phyloP scores from a whole-genome alignment of 805 yeast genomes.

The Huiozyma naganishii region DNA sequence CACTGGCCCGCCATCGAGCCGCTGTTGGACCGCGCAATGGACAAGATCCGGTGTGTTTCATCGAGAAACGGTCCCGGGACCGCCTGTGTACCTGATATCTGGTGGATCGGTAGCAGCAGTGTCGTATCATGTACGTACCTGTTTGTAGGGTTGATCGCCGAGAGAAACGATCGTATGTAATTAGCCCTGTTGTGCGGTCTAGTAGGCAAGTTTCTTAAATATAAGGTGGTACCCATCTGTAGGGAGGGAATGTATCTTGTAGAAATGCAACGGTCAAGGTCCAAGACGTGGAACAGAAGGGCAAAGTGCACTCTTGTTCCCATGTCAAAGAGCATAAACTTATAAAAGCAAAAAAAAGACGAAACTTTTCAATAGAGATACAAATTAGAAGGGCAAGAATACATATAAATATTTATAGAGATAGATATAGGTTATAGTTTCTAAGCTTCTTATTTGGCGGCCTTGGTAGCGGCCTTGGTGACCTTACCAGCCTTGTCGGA shows the following conservation, averaged over 20 bases:
- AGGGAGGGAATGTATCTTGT: too few relatives aligned
- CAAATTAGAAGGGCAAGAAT: background rate
- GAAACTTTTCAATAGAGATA: too few relatives aligned
- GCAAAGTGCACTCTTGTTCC: too few relatives aligned
- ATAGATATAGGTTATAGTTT: conserved; percentile 1
- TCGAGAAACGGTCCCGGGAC: background rate
- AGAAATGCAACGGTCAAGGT: too few relatives aligned
- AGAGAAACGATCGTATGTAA: conserved; percentile 10
- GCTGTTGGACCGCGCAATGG: conserved; percentile 3
- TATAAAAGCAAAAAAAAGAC: too few relatives aligned
- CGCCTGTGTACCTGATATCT: conserved; percentile 2
- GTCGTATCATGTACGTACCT: conserved; percentile 5
- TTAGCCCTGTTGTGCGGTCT: conserved; percentile 15
- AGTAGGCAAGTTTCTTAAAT: conserved; percentile 14
- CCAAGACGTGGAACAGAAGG: too few relatives aligned
- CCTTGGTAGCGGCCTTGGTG: conserved; percentile 77
- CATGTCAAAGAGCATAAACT: too few relatives aligned
- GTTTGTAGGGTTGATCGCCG: conserved; percentile 11
- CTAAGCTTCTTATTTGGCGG: conserved; percentile 19
- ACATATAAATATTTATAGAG: conserved; percentile 6
- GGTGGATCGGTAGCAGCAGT: conserved; percentile 7
- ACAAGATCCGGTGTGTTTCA: conserved; percentile 5
- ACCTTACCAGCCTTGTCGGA: conserved; percentile 81
- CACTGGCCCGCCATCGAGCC: conserved; percentile 9
- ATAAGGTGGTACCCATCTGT: conserved; percentile 5